phyloP scores from a whole-genome alignment of 495 filamentous ascomycete genomes.

The Aspergillus bridgeri region DNA sequence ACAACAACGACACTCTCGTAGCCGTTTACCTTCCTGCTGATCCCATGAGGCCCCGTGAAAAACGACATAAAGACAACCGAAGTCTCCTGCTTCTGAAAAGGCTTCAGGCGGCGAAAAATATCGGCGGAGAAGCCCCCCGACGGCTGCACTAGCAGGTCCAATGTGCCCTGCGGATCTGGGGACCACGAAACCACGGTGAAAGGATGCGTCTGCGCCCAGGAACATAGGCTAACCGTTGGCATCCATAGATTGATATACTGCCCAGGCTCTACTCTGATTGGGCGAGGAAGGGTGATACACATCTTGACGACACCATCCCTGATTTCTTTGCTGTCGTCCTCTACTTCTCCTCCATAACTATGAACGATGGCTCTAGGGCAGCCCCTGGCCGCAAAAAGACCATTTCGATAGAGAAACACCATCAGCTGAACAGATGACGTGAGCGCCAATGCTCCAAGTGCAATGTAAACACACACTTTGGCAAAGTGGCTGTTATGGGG shows the following conservation, averaged over 20 bases:
- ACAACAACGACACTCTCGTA: conserved; percentile 33
- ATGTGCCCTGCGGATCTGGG: conserved; percentile 15
- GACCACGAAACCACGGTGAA: conserved; percentile 39
- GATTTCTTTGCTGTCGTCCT: conserved; percentile 7
- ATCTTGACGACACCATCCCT: conserved; percentile 18
- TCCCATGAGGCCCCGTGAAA: conserved; percentile 28
- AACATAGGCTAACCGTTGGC: conserved; percentile 28
- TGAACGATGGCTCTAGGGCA: conserved; percentile 17
- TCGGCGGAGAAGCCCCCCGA: conserved; percentile 13
- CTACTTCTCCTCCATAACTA: too few relatives aligned
- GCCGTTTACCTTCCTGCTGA: conserved; percentile 15
- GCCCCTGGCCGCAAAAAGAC: conserved; percentile 21
- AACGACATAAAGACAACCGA: conserved; percentile 19
- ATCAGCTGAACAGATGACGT: too few relatives aligned
- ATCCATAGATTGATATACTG: conserved; percentile 42
- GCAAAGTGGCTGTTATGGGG: too few relatives aligned
- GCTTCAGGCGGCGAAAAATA: conserved; percentile 6
- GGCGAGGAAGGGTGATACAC: conserved; percentile 20
- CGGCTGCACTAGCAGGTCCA: conserved; percentile 29
- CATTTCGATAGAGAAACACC: conserved; percentile 24
- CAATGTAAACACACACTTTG: too few relatives aligned
- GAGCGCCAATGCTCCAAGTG: too few relatives aligned
- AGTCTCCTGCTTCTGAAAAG: neutral
- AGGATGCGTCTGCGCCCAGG: conserved; percentile 34
- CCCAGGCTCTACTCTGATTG: conserved; percentile 29